phyloP scores from a whole-genome alignment of 441 rosid genomes.

The Erysimum cheiri region DNA sequence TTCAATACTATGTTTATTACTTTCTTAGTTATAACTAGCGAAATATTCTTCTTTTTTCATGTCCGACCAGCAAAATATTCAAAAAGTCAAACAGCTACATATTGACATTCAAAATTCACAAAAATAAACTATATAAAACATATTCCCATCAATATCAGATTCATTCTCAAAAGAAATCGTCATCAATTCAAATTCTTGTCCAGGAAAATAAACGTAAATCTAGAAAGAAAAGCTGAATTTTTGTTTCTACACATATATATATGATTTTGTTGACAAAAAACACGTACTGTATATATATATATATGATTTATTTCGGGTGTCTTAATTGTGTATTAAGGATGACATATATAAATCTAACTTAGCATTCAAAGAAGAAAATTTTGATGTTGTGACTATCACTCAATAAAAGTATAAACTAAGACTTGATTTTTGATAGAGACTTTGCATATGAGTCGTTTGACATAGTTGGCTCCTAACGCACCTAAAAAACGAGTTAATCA shows the following conservation, averaged over 20 bases:
- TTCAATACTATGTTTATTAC: neutral
- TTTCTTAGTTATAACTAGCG: constrained; percentile 9
- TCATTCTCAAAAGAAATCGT: neutral
- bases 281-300: too few species aligned
- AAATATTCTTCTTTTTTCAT: neutral
- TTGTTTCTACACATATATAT: neutral
- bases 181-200: neutral
- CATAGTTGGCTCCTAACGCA: neutral
- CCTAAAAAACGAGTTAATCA: constrained; percentile 29
- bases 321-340: neutral
- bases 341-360: constrained; percentile 11
- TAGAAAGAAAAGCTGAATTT: neutral
- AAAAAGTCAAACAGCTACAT: constrained; percentile 16
- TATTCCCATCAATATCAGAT: neutral
- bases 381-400: constrained; percentile 11
- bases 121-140: neutral
- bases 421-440: constrained; percentile 26
- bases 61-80: neutral
- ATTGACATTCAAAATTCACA: neutral
- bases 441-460: neutral
- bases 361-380: constrained; percentile 7
- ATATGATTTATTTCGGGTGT: constrained; percentile 10
- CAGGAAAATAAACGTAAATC: neutral
- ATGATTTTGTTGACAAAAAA: too few species aligned
- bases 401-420: constrained; percentile 21